Percentiles rank a stretch among this genome's conserved stretches.
Evolutionary conservation across 1,284 basidiomycete species (phyloP).

Genomic region (Puccinia coronata): DNA sequence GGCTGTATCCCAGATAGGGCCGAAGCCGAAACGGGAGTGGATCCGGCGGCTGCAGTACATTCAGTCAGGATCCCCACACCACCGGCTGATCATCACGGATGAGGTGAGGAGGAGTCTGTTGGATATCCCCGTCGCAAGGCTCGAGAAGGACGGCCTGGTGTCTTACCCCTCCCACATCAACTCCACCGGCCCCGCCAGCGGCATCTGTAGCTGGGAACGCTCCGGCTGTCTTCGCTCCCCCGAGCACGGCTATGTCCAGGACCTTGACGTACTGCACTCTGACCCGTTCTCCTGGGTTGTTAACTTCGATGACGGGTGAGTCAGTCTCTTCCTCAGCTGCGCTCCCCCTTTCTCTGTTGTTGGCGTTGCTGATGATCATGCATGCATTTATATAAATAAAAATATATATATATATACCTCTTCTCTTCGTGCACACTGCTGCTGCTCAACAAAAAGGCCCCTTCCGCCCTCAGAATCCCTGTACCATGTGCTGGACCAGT

Average conservation of each 20-base stretch:
- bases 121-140: neutral
- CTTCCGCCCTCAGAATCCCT: slow-evolving; percentile 24
- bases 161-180: neutral
- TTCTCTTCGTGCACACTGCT: too few relatives aligned
- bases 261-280: slow-evolving; percentile 30
- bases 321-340: neutral
- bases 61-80: too few relatives aligned
- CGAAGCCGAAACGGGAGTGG: slow-evolving; percentile 28
- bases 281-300: slow-evolving; percentile 37
- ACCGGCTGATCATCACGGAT: neutral
- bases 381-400: too few relatives aligned
- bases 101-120: neutral
- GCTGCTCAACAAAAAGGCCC: slow-evolving; percentile 12
- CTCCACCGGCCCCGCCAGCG: neutral
- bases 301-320: slow-evolving; percentile 49
- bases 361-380: too few relatives aligned
- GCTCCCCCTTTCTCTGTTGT: neutral
- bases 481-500: slow-evolving; percentile 27
- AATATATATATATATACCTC: too few relatives aligned
- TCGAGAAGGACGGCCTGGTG: slow-evolving; percentile 6
- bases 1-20: too few relatives aligned
- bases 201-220: slow-evolving; percentile 40
- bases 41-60: slow-evolving; percentile 14
- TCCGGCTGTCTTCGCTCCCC: slow-evolving; percentile 24
- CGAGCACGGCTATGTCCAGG: neutral